Evolutionary conservation across 148 eudicot species (phyloP).

Genomic region (Rhododendron griersonianum): DNA sequence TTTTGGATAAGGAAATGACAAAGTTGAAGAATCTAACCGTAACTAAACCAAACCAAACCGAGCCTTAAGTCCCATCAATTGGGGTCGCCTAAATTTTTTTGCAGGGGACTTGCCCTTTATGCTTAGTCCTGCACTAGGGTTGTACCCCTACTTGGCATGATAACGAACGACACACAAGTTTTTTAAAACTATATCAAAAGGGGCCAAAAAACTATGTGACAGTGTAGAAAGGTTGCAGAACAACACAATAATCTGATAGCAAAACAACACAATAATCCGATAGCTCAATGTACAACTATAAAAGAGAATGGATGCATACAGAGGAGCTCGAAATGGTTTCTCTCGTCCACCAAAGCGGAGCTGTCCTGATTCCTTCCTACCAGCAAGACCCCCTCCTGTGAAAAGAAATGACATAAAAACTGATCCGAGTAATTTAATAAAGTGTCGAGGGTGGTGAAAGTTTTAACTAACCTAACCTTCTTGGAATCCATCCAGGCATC

Average conservation of each 20-base stretch:
- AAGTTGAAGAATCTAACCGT: not conserved
- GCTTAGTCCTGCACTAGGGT: not conserved
- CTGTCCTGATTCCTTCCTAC: conserved; percentile 96
- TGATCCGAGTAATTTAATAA: not conserved
- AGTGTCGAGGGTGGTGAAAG: not conserved
- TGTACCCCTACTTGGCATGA: not conserved
- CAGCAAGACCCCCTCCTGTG: conserved; percentile 94
- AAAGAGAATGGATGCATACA: conserved; percentile 44
- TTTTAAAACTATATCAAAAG: not conserved
- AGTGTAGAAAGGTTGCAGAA: not conserved
- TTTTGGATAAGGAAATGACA: not conserved
- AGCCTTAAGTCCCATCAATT: not conserved
- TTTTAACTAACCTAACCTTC: conserved; percentile 77
- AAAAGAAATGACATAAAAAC: conserved; percentile 12
- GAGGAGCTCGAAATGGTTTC: conserved; percentile 96
- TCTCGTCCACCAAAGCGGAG: conserved; percentile 99
- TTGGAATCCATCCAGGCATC: conserved; percentile 99
- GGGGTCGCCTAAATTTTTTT: not conserved
- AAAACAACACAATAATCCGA: not conserved
- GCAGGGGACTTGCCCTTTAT: not conserved
- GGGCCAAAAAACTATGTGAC: too few species aligned
- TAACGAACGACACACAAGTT: not conserved
- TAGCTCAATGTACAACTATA: not conserved
- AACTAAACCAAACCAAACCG: not conserved
- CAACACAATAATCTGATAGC: not conserved